Evolutionary conservation across 768 basidiomycete species (phyloP).

Genomic region (Paxillus involutus): DNA sequence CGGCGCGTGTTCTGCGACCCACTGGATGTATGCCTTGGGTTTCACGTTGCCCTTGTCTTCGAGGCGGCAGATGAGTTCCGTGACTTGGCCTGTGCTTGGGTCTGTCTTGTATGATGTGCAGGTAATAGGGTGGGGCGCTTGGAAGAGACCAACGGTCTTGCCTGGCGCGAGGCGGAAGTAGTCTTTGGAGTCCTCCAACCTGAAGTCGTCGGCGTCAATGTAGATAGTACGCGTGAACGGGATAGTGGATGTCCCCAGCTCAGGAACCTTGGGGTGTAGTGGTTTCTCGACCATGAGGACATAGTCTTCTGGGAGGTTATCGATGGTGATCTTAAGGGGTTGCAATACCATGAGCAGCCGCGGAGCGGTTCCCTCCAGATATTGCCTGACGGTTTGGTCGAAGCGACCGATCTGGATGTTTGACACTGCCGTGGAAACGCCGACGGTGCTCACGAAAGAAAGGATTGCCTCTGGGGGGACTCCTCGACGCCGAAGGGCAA

Average conservation of each 20-base stretch:
- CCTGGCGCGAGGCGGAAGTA: conserved; percentile 98
- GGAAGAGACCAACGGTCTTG: conserved; percentile 95
- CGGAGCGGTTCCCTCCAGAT: conserved; percentile 85
- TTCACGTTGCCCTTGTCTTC: conserved; percentile 77
- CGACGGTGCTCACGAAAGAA: conserved; percentile 91
- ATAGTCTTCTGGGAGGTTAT: conserved; percentile 88
- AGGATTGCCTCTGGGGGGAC: conserved; percentile 96
- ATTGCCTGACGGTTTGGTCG: conserved; percentile 84
- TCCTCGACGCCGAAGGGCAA: conserved; percentile 91
- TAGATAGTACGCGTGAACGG: conserved; percentile 89
- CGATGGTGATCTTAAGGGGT: conserved; percentile 88
- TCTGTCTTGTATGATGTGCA: conserved; percentile 88
- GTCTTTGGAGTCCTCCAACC: conserved; percentile 86
- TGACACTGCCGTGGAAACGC: conserved; percentile 82
- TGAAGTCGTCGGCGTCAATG: conserved; percentile 93
- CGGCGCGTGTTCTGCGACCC: conserved; percentile 84
- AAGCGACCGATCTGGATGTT: conserved; percentile 89
- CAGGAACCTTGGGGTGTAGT: conserved; percentile 90
- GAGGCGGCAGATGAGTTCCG: conserved; percentile 75
- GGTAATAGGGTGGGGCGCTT: conserved; percentile 88
- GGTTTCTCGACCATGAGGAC: conserved; percentile 83
- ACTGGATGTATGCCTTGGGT: conserved; percentile 94
- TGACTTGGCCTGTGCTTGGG: conserved; percentile 66
- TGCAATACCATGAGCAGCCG: conserved; percentile 88
- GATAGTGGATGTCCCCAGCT: conserved; percentile 76